Percentiles rank a stretch among this genome's conserved stretches.
Conservation (phyloP, 768 basidiomycete species). For the Tremella yokohamensis region DNA sequence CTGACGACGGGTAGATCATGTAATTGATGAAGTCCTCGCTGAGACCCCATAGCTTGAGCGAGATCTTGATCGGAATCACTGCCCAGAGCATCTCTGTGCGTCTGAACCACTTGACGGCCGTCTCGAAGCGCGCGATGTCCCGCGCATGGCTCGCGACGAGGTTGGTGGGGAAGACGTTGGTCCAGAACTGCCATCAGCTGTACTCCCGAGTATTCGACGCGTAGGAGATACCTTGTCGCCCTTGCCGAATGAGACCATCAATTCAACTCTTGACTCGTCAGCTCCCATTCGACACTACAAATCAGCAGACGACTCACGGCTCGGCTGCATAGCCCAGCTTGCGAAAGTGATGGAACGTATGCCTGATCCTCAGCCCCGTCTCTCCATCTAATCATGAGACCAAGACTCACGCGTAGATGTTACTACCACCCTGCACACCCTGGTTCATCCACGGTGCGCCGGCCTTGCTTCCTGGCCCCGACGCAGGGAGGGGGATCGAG, state of each 20-base stretch:
- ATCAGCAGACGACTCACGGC: conserved; percentile 46
- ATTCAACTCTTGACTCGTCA: conserved; percentile 49
- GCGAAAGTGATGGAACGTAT: conserved; percentile 53
- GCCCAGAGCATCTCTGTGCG: conserved; percentile 53
- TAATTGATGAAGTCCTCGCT: conserved; percentile 52
- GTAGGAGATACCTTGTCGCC: conserved; percentile 48
- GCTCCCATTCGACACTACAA: background rate
- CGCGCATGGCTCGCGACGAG: conserved; percentile 50
- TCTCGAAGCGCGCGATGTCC: conserved; percentile 52
- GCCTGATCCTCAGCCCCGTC: conserved; percentile 24
- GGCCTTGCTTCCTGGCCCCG: conserved; percentile 42
- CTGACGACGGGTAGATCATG: conserved; percentile 52
- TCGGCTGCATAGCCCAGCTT: conserved; percentile 50
- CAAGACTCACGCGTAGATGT: conserved; percentile 32
- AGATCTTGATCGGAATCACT: conserved; percentile 53
- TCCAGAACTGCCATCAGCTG: conserved; percentile 51
- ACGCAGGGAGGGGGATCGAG: conserved; percentile 52
- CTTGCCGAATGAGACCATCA: conserved; percentile 55
- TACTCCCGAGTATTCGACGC: background rate
- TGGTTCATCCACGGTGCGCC: conserved; percentile 52
- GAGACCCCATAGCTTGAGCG: conserved; percentile 53
- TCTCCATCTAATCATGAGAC: background rate
- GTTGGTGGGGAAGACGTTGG: conserved; percentile 55
- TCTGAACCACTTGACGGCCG: conserved; percentile 49
- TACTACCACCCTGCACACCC: conserved; percentile 52